Percentiles rank a stretch among this genome's conserved stretches.
These are phyloP conservation scores for Letharia lupina DNA, from an alignment of 495 filamentous ascomycete species.

Conservation along the genomic window DNA sequence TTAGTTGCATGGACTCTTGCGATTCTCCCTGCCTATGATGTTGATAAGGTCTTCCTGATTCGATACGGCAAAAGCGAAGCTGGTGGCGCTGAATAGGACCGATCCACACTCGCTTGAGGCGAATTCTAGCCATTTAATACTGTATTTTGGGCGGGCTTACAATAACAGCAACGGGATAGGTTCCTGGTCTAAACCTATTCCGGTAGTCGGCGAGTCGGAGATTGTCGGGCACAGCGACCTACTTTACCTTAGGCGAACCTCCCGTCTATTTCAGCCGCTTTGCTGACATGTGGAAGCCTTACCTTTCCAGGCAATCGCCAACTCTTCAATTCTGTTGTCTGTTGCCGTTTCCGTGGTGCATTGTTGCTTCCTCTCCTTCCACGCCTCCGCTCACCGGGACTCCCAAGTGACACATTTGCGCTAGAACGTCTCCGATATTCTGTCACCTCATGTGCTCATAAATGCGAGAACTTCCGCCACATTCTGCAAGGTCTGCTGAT, in stretches of 20 bases:
- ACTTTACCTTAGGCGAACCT: too few species aligned
- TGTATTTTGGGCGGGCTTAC: neutral
- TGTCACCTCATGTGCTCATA: neutral
- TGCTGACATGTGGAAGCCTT: too few species aligned
- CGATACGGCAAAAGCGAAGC: neutral
- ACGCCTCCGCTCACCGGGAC: neutral
- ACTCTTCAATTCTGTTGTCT: neutral
- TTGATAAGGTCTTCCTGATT: neutral
- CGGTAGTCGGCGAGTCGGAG: neutral
- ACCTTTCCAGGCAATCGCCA: conserved; percentile 1
- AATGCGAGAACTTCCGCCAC: neutral
- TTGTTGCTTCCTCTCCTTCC: neutral
- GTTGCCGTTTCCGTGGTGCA: neutral
- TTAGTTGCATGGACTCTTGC: neutral
- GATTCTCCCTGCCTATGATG: neutral
- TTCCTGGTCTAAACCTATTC: neutral
- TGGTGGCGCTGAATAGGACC: neutral
- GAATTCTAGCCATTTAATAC: neutral
- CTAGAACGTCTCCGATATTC: neutral
- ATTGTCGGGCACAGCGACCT: too few species aligned
- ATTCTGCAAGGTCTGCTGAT: neutral
- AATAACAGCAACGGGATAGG: neutral
- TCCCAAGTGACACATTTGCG: neutral
- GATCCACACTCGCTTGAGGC: neutral
- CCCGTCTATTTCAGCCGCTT: too few species aligned